Percentiles rank a stretch among this genome's conserved stretches.
Conservation (phyloP, 805 yeast species). For the Hanseniaspora guilliermondii region DNA sequence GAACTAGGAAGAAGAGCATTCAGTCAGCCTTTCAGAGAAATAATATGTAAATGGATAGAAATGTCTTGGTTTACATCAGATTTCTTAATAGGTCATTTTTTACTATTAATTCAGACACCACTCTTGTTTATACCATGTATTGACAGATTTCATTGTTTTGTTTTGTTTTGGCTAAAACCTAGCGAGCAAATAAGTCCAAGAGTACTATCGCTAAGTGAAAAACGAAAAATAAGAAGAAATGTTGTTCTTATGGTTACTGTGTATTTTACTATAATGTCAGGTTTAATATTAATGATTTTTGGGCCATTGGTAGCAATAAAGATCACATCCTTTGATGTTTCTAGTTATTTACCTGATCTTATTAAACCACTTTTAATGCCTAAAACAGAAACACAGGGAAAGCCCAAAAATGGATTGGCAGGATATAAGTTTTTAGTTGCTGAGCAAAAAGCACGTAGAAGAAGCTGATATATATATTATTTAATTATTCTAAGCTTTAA, state of each 20-base stretch:
- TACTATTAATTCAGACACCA: conserved; percentile 43
- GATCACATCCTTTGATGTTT: conserved; percentile 31
- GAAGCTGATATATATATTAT: not conserved
- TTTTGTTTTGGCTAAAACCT: conserved; percentile 50
- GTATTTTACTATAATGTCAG: conserved; percentile 26
- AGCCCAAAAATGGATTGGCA: not conserved
- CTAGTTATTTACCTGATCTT: conserved; percentile 32
- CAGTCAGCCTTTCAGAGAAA: conserved; percentile 48
- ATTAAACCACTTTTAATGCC: conserved; percentile 34
- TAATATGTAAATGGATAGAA: conserved; percentile 44
- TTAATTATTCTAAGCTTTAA: too few relatives aligned
- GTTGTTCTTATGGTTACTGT: conserved; percentile 29
- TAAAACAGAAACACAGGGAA: conserved; percentile 17
- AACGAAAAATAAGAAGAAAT: conserved; percentile 29
- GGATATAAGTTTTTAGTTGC: conserved; percentile 19
- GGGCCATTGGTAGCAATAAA: conserved; percentile 31
- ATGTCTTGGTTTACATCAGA: conserved; percentile 47
- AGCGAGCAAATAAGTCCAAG: conserved; percentile 37
- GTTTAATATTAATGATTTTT: conserved; percentile 29
- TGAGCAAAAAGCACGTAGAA: not conserved
- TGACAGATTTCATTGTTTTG: conserved; percentile 45
- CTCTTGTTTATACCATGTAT: conserved; percentile 43
- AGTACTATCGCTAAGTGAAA: conserved; percentile 34
- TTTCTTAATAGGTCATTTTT: conserved; percentile 39
- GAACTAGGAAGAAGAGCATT: conserved; percentile 43